Evolutionary conservation across 2,329 filamentous ascomycete genomes (phyloP), one percentile per base, ranked within the genome.

Genomic region (Dryadomyces sulphureus): DNA sequence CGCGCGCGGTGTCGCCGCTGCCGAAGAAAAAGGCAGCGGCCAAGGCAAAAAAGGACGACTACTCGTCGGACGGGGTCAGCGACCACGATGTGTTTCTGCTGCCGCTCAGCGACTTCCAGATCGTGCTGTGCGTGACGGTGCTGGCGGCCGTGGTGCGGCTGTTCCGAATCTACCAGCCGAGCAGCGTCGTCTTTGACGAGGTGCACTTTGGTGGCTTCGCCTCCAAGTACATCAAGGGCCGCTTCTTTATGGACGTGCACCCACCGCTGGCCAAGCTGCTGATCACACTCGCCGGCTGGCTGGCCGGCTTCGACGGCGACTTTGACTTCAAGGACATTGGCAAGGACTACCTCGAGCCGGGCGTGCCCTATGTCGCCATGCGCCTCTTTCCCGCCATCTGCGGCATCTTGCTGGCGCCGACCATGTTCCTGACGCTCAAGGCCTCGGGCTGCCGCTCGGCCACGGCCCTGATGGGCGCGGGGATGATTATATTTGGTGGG

Each of bases 241-340:
- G 75, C 62, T 98, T 98, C 75, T 98, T 98, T 65, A 98, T 98
- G 92, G 92, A 98, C 62, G 92, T 98, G n/a, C 92, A 98, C 62
- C 92, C 92, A 27, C 92, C 92, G 40, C 74, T 98, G 50, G 92
- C 92, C 54, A 98, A 98, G 71, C 78, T 98, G 61, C 79, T 98
- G 55, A 90, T 98, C 58, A 94, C 92, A 45, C 77, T 98, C 50
- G 88, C 89, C 52, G 92, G 90, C 55, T 98, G 84, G 81, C 66
- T 95, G 52, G 92, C 89, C 57, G 92, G 92, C 45, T 98, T 96
- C 63, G 77, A 95, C 60, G 92, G 92, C 53, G 74, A 87, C 52
- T 98, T 98, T 62, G 92, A 96, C 64, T 98, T 98, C 72, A 98
- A 96, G 71, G 89, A 98, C 56, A 98, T 98, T 65, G 92, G 92